Evolutionary conservation across 2,329 filamentous ascomycete species (phyloP).

Genomic region (Colletotrichum siamense): DNA sequence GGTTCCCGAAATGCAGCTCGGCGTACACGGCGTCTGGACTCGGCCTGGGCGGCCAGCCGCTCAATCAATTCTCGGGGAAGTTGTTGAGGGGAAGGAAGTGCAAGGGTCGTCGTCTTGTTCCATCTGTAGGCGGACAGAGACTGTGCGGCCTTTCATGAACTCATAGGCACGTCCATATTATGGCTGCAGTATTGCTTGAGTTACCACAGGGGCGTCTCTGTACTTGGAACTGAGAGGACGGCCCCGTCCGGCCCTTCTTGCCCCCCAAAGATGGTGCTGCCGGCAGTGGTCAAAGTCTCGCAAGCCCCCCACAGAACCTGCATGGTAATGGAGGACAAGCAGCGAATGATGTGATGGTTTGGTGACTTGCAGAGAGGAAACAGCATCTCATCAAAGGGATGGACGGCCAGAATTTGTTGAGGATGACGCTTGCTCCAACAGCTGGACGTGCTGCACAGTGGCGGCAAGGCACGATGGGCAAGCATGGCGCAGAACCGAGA

Average conservation of each 20-base stretch:
- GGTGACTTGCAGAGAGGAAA: conserved; percentile 14
- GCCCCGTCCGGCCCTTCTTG: neutral
- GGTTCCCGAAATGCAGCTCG: neutral
- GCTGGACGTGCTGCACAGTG: neutral
- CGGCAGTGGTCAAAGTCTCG: neutral
- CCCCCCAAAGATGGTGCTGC: neutral
- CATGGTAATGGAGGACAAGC: neutral
- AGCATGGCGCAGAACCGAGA: neutral
- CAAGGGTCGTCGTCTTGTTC: neutral
- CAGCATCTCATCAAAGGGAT: neutral
- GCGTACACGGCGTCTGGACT: neutral
- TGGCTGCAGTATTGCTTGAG: neutral
- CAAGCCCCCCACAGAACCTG: conserved; percentile 8
- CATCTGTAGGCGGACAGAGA: neutral
- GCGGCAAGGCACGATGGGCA: neutral
- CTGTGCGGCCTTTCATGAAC: neutral
- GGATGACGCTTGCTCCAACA: neutral
- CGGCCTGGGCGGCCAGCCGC: neutral
- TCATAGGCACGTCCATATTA: neutral
- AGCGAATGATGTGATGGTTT: neutral
- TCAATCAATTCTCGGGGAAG: neutral
- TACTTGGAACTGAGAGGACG: neutral
- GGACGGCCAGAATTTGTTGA: neutral
- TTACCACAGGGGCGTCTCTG: neutral
- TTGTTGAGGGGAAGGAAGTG: neutral